Evolutionary conservation across 2,329 filamentous ascomycete species (phyloP).

Genomic region (Aureobasidium melanogenum): DNA sequence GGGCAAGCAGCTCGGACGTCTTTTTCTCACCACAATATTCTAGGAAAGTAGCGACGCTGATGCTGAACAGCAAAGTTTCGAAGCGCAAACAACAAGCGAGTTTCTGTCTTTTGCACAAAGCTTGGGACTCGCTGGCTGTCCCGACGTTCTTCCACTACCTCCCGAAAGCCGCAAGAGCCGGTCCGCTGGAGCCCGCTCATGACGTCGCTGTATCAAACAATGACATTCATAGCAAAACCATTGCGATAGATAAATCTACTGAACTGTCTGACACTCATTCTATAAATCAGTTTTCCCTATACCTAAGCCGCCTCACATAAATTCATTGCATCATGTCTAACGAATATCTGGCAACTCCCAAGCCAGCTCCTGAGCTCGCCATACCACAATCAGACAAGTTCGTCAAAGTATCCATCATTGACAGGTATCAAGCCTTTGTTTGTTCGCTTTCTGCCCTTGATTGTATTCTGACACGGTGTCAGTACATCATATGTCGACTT

Average conservation of each 20-base stretch:
- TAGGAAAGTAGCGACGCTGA: not conserved
- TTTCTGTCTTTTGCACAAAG: not conserved
- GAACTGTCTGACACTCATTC: not conserved
- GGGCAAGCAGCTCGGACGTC: not conserved
- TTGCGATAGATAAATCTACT: not conserved
- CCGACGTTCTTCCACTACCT: not conserved
- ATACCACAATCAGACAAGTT: constrained; percentile 24
- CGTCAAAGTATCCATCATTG: constrained; percentile 29
- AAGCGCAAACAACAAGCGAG: not conserved
- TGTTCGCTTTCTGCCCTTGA: not conserved
- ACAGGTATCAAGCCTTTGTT: constrained; percentile 19
- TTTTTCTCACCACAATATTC: not conserved
- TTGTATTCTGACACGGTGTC: not conserved
- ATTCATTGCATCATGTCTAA: constrained; percentile 15
- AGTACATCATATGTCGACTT: constrained; percentile 27
- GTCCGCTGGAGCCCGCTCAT: not conserved
- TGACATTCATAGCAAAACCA: not conserved
- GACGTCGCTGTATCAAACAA: not conserved
- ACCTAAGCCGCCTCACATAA: not conserved
- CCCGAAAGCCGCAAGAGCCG: too few relatives aligned
- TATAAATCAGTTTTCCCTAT: not conserved
- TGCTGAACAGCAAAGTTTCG: not conserved
- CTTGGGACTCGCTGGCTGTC: not conserved
- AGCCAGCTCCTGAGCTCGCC: constrained; percentile 24
- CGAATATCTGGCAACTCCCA: constrained; percentile 18